phyloP scores from a whole-genome alignment of 129 eudicot genomes.

The Scalesia atractyloides region DNA sequence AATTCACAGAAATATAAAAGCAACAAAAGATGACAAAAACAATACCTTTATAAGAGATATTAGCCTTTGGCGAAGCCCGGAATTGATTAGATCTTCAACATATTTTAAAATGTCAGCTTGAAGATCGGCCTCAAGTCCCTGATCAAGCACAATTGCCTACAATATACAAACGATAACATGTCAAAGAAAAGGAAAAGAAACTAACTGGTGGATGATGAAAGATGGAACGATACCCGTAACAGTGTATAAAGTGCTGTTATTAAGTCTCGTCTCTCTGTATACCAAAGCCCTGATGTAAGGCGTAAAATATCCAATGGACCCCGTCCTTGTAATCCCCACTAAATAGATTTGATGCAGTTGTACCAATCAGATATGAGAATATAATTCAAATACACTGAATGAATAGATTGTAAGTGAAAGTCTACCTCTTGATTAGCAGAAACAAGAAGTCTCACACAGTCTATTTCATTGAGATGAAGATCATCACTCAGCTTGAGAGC shows the following conservation, averaged over 20 bases:
- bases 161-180: conserved; percentile 12
- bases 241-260: conserved; percentile 80
- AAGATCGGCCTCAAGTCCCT: conserved; percentile 83
- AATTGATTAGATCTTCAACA: conserved; percentile 66
- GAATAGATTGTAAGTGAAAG: conserved; percentile 17
- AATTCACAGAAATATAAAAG: background rate
- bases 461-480: conserved; percentile 96
- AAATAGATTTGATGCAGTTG: conserved; percentile 22
- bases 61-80: conserved; percentile 81
- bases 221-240: conserved; percentile 63
- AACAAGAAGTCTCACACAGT: conserved; percentile 82
- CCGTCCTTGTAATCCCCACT: conserved; percentile 92
- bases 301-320: conserved; percentile 76
- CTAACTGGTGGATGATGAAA: conserved; percentile 4
- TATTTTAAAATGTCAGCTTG: conserved; percentile 74
- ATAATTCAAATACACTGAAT: background rate
- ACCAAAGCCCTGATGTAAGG: conserved; percentile 94
- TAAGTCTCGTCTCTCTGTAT: conserved; percentile 93
- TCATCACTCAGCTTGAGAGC: conserved; percentile 94
- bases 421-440: conserved; percentile 96
- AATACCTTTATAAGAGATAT: conserved; percentile 81
- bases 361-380: conserved; percentile 23
- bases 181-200: background rate
- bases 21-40: conserved; percentile 1
- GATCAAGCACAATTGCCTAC: conserved; percentile 96